Conservation (phyloP, 441 rosid species). For the Dalechampia spathulata region DNA sequence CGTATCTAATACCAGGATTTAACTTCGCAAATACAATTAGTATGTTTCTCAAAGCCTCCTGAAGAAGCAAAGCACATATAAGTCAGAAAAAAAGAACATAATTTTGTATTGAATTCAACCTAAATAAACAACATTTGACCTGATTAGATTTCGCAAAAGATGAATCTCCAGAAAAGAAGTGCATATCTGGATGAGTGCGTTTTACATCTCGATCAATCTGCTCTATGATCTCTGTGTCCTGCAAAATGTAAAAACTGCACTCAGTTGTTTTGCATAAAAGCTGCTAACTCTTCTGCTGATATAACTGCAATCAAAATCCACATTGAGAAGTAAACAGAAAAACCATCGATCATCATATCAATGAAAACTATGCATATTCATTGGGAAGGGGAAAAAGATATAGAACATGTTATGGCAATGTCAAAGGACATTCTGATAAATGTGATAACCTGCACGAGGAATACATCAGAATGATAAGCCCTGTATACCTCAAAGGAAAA, state of each 20-base stretch:
- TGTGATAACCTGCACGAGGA: too few relatives aligned
- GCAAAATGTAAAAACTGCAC: constrained; percentile 14
- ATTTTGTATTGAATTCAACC: constrained; percentile 5
- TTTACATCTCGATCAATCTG: constrained; percentile 95
- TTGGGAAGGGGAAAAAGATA: too few relatives aligned
- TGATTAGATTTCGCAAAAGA: constrained; percentile 70
- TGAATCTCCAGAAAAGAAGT: constrained; percentile 84
- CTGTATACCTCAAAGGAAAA: too few relatives aligned
- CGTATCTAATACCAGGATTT: constrained; percentile 96
- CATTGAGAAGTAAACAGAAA: too few relatives aligned
- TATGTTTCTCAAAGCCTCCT: constrained; percentile 87
- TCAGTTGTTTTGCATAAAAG: neutral
- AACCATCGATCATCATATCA: too few relatives aligned
- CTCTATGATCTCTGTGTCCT: constrained; percentile 90
- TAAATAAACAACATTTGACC: constrained; percentile 32
- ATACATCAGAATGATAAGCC: too few relatives aligned
- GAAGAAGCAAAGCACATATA: constrained; percentile 23
- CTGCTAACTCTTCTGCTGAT: neutral
- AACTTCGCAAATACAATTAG: constrained; percentile 81
- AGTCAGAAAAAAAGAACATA: constrained; percentile 20
- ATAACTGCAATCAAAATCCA: too few relatives aligned
- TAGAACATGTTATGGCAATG: too few relatives aligned
- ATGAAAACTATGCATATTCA: too few relatives aligned
- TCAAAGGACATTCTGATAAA: too few relatives aligned
- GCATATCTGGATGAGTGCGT: constrained; percentile 96